These are phyloP conservation scores for Microascus cirrosus DNA, from an alignment of 2,329 filamentous ascomycete species.

Conservation along the genomic window DNA sequence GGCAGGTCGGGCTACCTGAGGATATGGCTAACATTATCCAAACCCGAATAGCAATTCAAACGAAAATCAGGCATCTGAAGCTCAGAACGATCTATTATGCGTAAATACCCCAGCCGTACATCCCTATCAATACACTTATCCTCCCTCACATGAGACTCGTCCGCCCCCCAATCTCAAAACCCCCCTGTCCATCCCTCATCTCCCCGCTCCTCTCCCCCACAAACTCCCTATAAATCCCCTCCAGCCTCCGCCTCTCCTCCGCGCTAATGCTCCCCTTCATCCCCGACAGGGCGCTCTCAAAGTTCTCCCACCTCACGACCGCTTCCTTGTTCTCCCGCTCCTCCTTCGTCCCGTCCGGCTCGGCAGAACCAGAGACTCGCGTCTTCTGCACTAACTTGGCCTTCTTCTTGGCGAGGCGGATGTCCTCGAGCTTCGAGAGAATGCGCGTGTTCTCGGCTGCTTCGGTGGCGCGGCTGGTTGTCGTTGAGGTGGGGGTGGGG, in stretches of 20 bases:
- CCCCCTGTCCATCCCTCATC: constrained; percentile 86
- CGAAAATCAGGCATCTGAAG: background rate
- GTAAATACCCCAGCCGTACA: background rate
- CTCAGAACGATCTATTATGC: background rate
- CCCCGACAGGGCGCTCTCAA: constrained; percentile 62
- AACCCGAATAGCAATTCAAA: background rate
- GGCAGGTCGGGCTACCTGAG: too few relatives aligned
- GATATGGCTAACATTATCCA: background rate
- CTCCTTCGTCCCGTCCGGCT: constrained; percentile 15
- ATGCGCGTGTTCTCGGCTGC: constrained; percentile 72
- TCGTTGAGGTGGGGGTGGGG: constrained; percentile 29
- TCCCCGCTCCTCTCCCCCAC: constrained; percentile 86
- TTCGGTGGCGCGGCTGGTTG: constrained; percentile 38
- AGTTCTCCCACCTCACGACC: constrained; percentile 72
- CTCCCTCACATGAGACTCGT: constrained; percentile 83
- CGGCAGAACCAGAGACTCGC: constrained; percentile 5
- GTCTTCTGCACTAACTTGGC: constrained; percentile 20
- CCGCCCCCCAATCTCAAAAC: constrained; percentile 82
- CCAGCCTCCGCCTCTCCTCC: constrained; percentile 63
- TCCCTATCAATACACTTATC: background rate
- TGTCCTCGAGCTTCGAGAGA: constrained; percentile 66
- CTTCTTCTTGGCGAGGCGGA: constrained; percentile 57
- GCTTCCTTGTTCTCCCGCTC: constrained; percentile 50
- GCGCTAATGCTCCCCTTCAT: constrained; percentile 76
- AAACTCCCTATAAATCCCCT: constrained; percentile 84